These are phyloP conservation scores for Leucaena leucocephala DNA, from an alignment of 306 rosid species.

Conservation along the genomic window DNA sequence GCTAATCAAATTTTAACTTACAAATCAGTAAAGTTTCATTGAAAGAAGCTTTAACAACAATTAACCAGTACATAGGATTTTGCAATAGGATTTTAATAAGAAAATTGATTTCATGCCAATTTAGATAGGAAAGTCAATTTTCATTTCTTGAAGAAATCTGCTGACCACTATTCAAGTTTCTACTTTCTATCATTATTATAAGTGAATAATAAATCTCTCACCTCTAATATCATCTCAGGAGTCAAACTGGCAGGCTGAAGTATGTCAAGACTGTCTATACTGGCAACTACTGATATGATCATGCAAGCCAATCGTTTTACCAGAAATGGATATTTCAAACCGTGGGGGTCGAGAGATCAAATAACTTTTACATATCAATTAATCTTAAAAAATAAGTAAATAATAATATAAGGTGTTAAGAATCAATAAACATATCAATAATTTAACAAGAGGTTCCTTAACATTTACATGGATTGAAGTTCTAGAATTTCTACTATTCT, in stretches of 20 bases:
- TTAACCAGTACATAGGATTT: background rate
- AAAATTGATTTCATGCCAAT: constrained; percentile 1
- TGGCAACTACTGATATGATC: constrained; percentile 71
- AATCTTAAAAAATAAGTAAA: constrained; percentile 8
- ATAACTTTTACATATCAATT: constrained; percentile 21
- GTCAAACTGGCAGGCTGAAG: constrained; percentile 84
- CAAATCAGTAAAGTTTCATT: constrained; percentile 18
- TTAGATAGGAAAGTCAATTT: background rate
- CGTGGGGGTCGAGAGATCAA: constrained; percentile 43
- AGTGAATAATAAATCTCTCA: constrained; percentile 34
- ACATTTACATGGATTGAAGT: constrained; percentile 13
- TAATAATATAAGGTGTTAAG: constrained; percentile 24
- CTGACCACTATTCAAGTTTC: background rate
- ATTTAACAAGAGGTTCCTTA: background rate
- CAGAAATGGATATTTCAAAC: constrained; percentile 81
- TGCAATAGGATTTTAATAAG: constrained; percentile 7
- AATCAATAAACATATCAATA: constrained; percentile 3
- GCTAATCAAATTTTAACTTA: constrained; percentile 20
- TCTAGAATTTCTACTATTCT: background rate
- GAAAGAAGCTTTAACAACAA: constrained; percentile 14
- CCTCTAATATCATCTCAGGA: constrained; percentile 63
- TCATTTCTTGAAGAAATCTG: constrained; percentile 20
- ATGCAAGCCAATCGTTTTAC: constrained; percentile 93
- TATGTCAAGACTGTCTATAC: constrained; percentile 69
- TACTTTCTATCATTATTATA: background rate